Evolutionary conservation across 352 stramenopile genomes (phyloP), one percentile per base, ranked within the genome.

Genomic region (Globisporangium heterothallicum): DNA sequence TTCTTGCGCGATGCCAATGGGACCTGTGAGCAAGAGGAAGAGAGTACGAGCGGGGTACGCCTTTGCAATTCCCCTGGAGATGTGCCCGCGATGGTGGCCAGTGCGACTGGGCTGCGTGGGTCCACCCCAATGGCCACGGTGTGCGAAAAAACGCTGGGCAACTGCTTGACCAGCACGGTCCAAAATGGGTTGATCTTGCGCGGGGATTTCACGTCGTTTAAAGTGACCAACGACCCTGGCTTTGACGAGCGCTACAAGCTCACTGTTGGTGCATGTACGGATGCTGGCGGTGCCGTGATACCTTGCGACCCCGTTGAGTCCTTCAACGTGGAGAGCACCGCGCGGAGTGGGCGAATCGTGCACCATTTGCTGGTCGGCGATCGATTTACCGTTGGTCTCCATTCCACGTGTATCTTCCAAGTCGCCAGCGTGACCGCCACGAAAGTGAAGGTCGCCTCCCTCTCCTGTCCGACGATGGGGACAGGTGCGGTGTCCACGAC

Each of bases 61-160:
- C 63, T 94, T 1, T 98, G 95, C 61, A 98, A 98, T 54, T 78
- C 92, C 1, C 92, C 94, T 1, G 94, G 95, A 24, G 71, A 98
- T 64, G 78, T 98, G 0, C 93, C 91, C 19, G 82, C 84, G 24
- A 76, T 98, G 74, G 55, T 56, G 24, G 64, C 70, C 10, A 34
- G 58, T 16, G 52, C 6, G 1, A 50, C 55, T 1, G 52, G 36
- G 2, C 45, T 88, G 13, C 57, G 34, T 2, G 82, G 79, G n/a
- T n/a, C n/a, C n/a, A n/a, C n/a, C 10, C 59, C 75, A 1, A 34
- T 25, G 6, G 68, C 57, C 0, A 50, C 40, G 3, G 75, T 81
- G n/a, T n/a, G n/a, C n/a, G n/a, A n/a, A n/a, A n/a, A n/a, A n/a
- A n/a, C n/a, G n/a, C n/a, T n/a, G n/a, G n/a, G n/a, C n/a, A n/a